Conservation (phyloP, 2,329 filamentous ascomycete species). For the Ceratocystis cubensis region DNA sequence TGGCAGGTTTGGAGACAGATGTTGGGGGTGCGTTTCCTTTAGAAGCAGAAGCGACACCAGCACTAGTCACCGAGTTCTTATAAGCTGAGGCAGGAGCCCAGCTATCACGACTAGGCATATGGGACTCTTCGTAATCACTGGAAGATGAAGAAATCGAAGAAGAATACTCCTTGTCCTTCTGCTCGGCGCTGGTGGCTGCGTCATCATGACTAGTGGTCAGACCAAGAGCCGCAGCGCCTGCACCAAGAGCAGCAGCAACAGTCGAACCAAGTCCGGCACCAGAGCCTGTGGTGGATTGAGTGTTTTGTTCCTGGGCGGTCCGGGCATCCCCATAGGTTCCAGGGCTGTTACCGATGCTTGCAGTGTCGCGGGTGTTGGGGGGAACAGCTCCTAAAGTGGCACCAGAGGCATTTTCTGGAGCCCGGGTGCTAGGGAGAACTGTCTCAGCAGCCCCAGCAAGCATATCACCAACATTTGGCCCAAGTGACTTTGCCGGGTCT, state of each 20-base stretch:
- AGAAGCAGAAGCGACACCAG: slow-evolving; percentile 8
- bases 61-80: slow-evolving; percentile 9
- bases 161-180: slow-evolving; percentile 15
- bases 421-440: neutral
- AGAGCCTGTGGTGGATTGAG: slow-evolving; percentile 1
- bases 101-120: neutral
- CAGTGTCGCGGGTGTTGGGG: neutral
- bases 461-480: slow-evolving; percentile 15
- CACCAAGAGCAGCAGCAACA: slow-evolving; percentile 17
- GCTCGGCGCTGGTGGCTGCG: neutral
- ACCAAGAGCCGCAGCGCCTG: slow-evolving; percentile 19
- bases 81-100: slow-evolving; percentile 15
- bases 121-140: slow-evolving; percentile 15
- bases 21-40: neutral
- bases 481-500: slow-evolving; percentile 5
- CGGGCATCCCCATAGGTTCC: neutral
- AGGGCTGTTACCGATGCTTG: neutral
- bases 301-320: neutral
- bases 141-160: slow-evolving; percentile 15
- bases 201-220: slow-evolving; percentile 16
- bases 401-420: neutral
- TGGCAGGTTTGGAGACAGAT: neutral
- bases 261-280: slow-evolving; percentile 16
- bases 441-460: slow-evolving; percentile 13
- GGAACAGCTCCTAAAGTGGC: neutral